Evolutionary conservation across 1,139 yeast species (phyloP).

Genomic region (Sugiyamaella neomexicana): DNA sequence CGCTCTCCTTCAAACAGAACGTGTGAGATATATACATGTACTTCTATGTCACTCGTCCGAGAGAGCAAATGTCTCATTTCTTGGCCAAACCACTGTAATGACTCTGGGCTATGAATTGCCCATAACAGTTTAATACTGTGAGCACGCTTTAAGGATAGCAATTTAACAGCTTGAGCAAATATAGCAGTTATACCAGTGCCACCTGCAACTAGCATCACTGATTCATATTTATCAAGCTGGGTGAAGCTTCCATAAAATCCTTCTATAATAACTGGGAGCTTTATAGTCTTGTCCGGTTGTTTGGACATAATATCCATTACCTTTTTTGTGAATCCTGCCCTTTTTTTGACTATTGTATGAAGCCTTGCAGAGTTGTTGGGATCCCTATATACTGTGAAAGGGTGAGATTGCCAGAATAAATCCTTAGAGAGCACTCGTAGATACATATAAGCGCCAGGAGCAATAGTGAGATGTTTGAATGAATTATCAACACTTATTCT

Average conservation of each 20-base stretch:
- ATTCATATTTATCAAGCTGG: conserved; percentile 53
- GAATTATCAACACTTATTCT: conserved; percentile 26
- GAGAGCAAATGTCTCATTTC: conserved; percentile 22
- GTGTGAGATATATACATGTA: conserved; percentile 7
- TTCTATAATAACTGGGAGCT: conserved; percentile 48
- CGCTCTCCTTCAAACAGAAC: conserved; percentile 7
- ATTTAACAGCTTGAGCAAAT: conserved; percentile 33
- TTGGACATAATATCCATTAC: conserved; percentile 28
- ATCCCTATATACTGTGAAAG: conserved; percentile 54
- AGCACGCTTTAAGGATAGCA: conserved; percentile 28
- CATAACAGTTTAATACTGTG: conserved; percentile 53
- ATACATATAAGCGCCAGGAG: conserved; percentile 19
- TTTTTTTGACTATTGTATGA: conserved; percentile 18
- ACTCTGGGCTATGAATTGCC: conserved; percentile 50
- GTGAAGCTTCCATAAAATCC: conserved; percentile 58
- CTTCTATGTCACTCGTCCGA: neutral
- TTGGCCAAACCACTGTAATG: conserved; percentile 49
- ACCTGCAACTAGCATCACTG: conserved; percentile 54
- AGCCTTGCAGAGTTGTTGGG: conserved; percentile 18
- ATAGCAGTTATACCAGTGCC: conserved; percentile 69
- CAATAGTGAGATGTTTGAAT: neutral
- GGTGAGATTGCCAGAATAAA: conserved; percentile 62
- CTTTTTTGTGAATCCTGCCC: conserved; percentile 34
- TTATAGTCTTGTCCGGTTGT: conserved; percentile 22
- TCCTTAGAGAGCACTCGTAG: conserved; percentile 32